Evolutionary conservation across 257 asterid genomes (phyloP).

Genomic region (Parsonsia alboflavescens): DNA sequence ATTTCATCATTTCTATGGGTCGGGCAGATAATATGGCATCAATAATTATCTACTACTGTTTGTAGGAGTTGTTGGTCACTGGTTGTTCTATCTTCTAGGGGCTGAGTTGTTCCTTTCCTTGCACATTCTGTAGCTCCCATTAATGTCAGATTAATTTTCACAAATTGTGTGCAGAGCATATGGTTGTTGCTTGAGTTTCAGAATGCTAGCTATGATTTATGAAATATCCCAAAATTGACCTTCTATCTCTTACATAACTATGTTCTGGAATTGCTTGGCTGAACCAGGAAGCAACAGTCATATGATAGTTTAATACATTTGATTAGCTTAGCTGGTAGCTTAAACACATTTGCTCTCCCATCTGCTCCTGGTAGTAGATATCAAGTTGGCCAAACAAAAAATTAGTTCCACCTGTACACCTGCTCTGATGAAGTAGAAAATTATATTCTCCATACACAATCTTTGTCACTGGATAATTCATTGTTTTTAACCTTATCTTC

Average conservation of each 20-base stretch:
- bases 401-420: not conserved
- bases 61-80: not conserved
- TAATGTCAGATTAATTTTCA: not conserved
- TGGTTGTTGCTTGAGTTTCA: not conserved
- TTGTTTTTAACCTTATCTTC: conserved; percentile 4
- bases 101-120: not conserved
- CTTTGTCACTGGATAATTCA: not conserved
- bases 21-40: not conserved
- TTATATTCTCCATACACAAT: conserved; percentile 1
- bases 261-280: not conserved
- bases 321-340: conserved; percentile 1
- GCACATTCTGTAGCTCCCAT: not conserved
- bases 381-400: not conserved
- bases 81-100: not conserved
- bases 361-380: not conserved
- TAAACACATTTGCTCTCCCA: no score
- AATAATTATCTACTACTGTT: not conserved
- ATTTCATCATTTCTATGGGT: not conserved
- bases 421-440: not conserved
- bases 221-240: not conserved
- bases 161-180: not conserved
- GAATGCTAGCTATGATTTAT: no score
- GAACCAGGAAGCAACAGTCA: not conserved
- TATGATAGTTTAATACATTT: not conserved
- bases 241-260: not conserved